phyloP scores from a whole-genome alignment of 148 eudicot species.

The Cornus kousa region DNA sequence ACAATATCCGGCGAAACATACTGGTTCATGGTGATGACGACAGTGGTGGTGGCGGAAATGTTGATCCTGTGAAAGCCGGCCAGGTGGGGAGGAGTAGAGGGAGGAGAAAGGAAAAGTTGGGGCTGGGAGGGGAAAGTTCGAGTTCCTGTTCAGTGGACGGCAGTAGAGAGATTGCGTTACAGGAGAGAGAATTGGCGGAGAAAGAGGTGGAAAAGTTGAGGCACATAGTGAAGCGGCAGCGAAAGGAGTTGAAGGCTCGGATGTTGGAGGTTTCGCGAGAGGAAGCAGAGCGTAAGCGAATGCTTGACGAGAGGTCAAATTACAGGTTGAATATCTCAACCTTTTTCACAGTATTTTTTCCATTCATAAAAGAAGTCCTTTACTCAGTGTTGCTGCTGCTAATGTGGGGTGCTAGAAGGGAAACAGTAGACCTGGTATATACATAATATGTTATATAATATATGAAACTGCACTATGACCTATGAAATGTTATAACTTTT shows the following conservation, averaged over 20 bases:
- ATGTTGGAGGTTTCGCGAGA: constrained; percentile 95
- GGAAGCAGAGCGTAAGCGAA: constrained; percentile 85
- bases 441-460: neutral
- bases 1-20: constrained; percentile 72
- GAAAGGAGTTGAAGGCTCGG: constrained; percentile 82
- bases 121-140: constrained; percentile 18
- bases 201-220: constrained; percentile 96
- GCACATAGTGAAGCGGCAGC: constrained; percentile 70
- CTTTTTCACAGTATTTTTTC: neutral
- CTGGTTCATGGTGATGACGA: constrained; percentile 57
- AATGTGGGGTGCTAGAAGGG: too few relatives aligned
- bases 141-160: constrained; percentile 20
- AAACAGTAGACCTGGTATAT: too few relatives aligned
- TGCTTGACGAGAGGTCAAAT: constrained; percentile 88
- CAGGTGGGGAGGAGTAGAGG: constrained; percentile 31
- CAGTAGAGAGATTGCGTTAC: constrained; percentile 57
- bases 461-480: neutral
- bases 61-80: constrained; percentile 1
- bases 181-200: constrained; percentile 86
- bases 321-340: constrained; percentile 56
- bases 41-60: constrained; percentile 1
- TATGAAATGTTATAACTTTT: neutral
- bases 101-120: constrained; percentile 33
- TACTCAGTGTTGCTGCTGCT: too few relatives aligned
- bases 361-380: neutral